A percentile compares a stretch with the other conserved stretches of the same genome.
These are phyloP conservation scores for Vaccinium macrocarpon DNA, from an alignment of 148 eudicot species.

Conservation along the genomic window DNA sequence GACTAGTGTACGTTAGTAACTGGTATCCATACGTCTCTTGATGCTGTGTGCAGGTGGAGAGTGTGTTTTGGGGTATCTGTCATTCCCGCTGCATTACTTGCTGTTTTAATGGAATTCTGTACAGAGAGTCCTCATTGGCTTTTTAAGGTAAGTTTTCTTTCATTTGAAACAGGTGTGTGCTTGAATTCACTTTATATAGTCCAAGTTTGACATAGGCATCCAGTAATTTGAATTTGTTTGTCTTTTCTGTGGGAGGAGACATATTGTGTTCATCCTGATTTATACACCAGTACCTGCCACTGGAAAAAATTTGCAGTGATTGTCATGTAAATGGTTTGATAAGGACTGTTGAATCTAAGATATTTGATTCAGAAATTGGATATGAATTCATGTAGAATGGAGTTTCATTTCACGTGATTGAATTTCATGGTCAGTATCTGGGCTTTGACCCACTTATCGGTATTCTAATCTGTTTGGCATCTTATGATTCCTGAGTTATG, in stretches of 20 bases:
- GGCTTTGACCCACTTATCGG: background rate
- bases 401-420: background rate
- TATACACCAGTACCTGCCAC: background rate
- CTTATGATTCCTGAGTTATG: background rate
- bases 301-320: background rate
- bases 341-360: background rate
- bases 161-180: background rate
- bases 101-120: slow-evolving; percentile 65
- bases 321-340: background rate
- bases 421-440: background rate
- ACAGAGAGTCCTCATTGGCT: slow-evolving; percentile 98
- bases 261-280: background rate
- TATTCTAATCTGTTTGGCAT: background rate
- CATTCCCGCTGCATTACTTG: slow-evolving; percentile 77
- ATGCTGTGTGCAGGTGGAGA: slow-evolving; percentile 71
- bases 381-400: background rate
- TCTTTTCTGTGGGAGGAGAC: background rate
- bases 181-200: background rate
- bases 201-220: background rate
- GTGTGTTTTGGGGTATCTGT: slow-evolving; percentile 84
- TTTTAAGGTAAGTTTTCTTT: slow-evolving; percentile 48
- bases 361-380: background rate
- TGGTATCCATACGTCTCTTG: background rate
- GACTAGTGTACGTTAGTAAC: background rate
- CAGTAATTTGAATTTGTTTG: background rate